Conservation (phyloP, 345 rosid genomes). For the Excoecaria agallocha region DNA sequence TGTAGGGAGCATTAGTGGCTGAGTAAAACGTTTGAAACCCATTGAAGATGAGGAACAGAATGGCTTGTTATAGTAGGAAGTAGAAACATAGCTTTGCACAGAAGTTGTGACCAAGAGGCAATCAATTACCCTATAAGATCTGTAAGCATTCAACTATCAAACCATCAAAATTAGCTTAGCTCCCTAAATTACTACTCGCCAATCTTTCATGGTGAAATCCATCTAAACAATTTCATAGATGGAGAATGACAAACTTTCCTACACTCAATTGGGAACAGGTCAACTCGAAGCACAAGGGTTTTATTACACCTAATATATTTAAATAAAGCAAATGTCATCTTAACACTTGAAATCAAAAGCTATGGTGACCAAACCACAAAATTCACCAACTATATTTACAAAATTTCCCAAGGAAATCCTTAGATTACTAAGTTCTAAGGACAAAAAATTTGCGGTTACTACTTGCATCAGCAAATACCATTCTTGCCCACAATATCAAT, state of each 20-base stretch:
- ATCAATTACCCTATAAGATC: too few species aligned
- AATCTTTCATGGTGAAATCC: too few species aligned
- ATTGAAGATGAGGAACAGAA: background rate
- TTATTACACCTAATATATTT: background rate
- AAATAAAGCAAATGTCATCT: background rate
- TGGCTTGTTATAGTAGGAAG: background rate
- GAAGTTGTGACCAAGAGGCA: background rate
- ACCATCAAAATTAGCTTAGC: too few species aligned
- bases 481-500: background rate
- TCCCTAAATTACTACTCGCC: too few species aligned
- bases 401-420: background rate
- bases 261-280: background rate
- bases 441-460: background rate
- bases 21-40: background rate
- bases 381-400: slow-evolving; percentile 20
- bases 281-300: background rate
- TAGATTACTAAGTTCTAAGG: background rate
- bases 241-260: background rate
- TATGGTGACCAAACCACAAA: background rate
- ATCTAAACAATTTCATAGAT: background rate
- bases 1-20: background rate
- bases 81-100: background rate
- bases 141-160: too few species aligned
- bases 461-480: background rate
- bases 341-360: background rate